phyloP scores from a whole-genome alignment of 2,329 filamentous ascomycete species.

The Biscogniauxia sp. region DNA sequence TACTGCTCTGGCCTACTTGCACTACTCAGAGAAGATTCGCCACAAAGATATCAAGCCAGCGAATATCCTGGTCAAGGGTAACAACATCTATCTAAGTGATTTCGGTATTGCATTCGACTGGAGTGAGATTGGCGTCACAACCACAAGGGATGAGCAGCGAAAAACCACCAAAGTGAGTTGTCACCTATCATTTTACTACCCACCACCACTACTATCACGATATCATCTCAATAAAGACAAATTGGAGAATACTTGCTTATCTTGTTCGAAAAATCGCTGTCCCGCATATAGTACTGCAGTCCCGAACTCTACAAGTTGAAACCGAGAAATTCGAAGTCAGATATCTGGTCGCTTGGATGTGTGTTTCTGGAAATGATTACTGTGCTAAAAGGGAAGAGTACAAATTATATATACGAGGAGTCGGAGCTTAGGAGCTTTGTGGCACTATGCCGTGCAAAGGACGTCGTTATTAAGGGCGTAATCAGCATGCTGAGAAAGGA shows the following conservation, averaged over 20 bases:
- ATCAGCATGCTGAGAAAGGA: too few relatives aligned
- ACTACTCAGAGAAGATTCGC: conserved; percentile 16
- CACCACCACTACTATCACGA: too few relatives aligned
- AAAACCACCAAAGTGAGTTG: not conserved
- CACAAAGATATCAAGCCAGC: conserved; percentile 33
- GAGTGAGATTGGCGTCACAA: conserved; percentile 16
- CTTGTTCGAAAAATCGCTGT: too few relatives aligned
- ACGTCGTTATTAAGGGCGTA: too few relatives aligned
- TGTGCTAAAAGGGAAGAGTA: conserved; percentile 14
- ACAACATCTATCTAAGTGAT: conserved; percentile 75
- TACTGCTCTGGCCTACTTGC: conserved; percentile 4
- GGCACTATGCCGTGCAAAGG: not conserved
- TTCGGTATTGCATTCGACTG: conserved; percentile 24
- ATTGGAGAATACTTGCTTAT: too few relatives aligned
- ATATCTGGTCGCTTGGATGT: conserved; percentile 31
- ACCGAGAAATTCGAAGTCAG: conserved; percentile 22
- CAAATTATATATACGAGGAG: not conserved
- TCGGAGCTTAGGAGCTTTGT: not conserved
- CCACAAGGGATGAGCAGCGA: not conserved
- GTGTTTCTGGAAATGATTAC: conserved; percentile 31
- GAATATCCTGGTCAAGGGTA: conserved; percentile 80
- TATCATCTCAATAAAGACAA: too few relatives aligned
- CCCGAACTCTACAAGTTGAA: conserved; percentile 22
- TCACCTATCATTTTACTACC: too few relatives aligned
- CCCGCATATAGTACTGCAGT: conserved; percentile 16